These are phyloP conservation scores for Cymbopogon flexuosus DNA, from an alignment of 202 grass and related monocot species.

Conservation along the genomic window DNA sequence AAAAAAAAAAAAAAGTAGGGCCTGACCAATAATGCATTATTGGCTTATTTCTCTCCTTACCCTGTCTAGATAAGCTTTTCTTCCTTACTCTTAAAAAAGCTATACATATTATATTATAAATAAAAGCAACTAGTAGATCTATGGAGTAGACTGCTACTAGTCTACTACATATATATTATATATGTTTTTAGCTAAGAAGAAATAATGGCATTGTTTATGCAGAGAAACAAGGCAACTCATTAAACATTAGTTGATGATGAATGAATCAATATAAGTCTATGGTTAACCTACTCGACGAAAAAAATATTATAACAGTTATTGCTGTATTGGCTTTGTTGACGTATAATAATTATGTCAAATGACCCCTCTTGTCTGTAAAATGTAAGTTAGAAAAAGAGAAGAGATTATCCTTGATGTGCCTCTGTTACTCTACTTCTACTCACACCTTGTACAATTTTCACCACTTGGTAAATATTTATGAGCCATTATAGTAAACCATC, in stretches of 20 bases:
- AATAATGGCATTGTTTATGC: background rate
- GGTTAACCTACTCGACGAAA: no score
- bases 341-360: background rate
- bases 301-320: background rate
- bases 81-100: background rate
- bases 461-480: background rate
- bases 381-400: background rate
- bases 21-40: constrained; percentile 34
- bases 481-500: background rate
- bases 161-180: background rate
- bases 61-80: background rate
- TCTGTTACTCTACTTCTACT: background rate
- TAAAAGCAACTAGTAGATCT: background rate
- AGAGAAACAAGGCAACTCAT: background rate
- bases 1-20: constrained; percentile 2
- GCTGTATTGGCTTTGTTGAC: no score
- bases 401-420: background rate
- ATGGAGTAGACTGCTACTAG: background rate
- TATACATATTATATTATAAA: background rate
- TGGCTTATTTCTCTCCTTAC: background rate
- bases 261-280: no score
- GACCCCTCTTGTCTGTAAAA: background rate
- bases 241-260: background rate
- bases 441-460: background rate
- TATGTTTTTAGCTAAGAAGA: background rate